Evolutionary conservation across 2,329 filamentous ascomycete genomes (phyloP), one percentile per base, ranked within the genome.

Genomic region (Penicillium occitanis): DNA sequence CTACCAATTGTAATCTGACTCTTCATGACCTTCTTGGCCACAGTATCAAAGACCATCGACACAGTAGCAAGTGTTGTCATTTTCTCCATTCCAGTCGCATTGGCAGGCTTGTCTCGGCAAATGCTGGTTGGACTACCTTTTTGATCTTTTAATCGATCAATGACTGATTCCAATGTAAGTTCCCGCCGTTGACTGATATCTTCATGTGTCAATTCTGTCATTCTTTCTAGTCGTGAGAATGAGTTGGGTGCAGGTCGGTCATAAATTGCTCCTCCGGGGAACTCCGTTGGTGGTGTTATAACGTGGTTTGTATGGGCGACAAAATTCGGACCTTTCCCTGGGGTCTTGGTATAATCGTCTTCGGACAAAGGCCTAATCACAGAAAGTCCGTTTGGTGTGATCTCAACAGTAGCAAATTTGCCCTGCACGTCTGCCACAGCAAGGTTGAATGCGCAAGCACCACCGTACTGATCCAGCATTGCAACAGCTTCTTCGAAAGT

Each of bases 271-370:
- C 59, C 59, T 25, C 59, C n/a, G 7, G 59, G 28, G 11, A 61
- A 61, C 2, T 22, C 28, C 2, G 59, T 25, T 17, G 42, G 59
- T 50, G 44, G 59, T 35, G 59, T 50, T 13, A 61, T 50, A 25
- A 61, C n/a, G 28, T 64, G 62, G 28, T 64, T 64, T 17, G 62
- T 64, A 48, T 59, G 62, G 5, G 62, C 62, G 1, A 64, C 53
- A 22, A 61, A 61, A 19, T 8, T 22, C 0, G 42, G 42, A 11
- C 59, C 44, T 17, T 25, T 61, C 17, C 42, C 59, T 5, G 28
- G 14, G 30, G 37, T 28, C 19, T 25, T 35, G 5, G 42, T 50
- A 37, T n/a, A 30, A 50, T 37, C 44, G 14, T 17, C 40, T 22
- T 48, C 22, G 28, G 5, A 44, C 13, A 19, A n/a, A 14, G 61